Evolutionary conservation across 164 flowering plant genomes (phyloP).

Genomic region (Nymphaea colorata): DNA sequence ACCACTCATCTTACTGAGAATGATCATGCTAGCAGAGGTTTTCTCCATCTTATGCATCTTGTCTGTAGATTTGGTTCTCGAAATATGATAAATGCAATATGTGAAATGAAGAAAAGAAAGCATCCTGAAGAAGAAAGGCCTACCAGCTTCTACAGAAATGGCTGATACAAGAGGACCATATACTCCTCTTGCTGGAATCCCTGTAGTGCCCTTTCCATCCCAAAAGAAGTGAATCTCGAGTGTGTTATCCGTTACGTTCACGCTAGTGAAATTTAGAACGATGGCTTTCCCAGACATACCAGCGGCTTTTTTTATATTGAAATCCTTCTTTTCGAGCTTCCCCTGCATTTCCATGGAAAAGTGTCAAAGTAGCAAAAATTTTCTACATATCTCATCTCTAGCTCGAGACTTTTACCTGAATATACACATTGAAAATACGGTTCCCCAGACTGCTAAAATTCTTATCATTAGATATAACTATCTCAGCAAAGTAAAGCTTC

Average conservation of each 20-base stretch:
- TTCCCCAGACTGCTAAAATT: conserved; percentile 1
- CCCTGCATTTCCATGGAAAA: conserved; percentile 4
- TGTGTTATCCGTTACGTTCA: conserved; percentile 3
- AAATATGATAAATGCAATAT: too few species aligned
- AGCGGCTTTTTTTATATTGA: conserved; percentile 8
- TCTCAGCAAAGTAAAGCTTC: conserved; percentile 11
- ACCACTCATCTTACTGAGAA: too few species aligned
- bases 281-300: conserved; percentile 3
- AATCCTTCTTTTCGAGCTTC: conserved; percentile 8
- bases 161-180: conserved; percentile 19
- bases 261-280: background rate
- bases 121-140: background rate
- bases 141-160: conserved; percentile 8
- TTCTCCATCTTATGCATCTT: too few species aligned
- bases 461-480: conserved; percentile 1
- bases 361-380: too few species aligned
- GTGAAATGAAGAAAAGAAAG: too few species aligned
- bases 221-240: conserved; percentile 13
- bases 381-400: too few species aligned
- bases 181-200: conserved; percentile 7
- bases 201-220: conserved; percentile 15
- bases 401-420: conserved; percentile 5
- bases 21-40: too few species aligned
- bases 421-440: conserved; percentile 9
- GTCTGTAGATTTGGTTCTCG: too few species aligned